Evolutionary conservation across 2,329 filamentous ascomycete genomes (phyloP).

Genomic region (Scortechinia acanthostroma): DNA sequence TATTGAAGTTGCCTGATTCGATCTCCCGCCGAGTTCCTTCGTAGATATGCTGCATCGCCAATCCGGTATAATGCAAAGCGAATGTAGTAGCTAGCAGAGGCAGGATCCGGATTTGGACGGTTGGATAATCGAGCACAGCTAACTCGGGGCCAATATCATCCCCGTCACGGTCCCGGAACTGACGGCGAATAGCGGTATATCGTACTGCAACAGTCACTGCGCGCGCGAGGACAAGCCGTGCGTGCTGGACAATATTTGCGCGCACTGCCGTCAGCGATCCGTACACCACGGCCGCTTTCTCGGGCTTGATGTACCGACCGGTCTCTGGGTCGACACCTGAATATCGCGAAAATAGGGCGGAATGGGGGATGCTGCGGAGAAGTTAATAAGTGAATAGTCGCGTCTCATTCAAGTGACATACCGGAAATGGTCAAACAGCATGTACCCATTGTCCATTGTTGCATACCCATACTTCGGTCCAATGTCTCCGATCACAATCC

Average conservation of each 20-base stretch:
- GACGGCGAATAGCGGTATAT: constrained; percentile 36
- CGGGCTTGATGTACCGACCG: constrained; percentile 31
- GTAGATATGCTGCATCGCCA: constrained; percentile 40
- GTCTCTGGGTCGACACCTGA: constrained; percentile 34
- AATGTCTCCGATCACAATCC: constrained; percentile 42
- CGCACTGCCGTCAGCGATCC: constrained; percentile 38
- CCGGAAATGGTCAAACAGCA: constrained; percentile 37
- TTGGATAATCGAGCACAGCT: constrained; percentile 41
- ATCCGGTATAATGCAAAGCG: constrained; percentile 27
- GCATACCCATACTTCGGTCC: constrained; percentile 46
- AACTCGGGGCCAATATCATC: constrained; percentile 24
- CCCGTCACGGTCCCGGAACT: constrained; percentile 38
- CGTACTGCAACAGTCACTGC: constrained; percentile 42
- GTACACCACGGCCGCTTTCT: constrained; percentile 38
- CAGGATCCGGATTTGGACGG: constrained; percentile 41
- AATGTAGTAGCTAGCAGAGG: constrained; percentile 43
- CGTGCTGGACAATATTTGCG: constrained; percentile 21
- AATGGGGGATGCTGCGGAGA: constrained; percentile 31
- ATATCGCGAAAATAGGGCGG: constrained; percentile 38
- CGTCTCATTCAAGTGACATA: not conserved
- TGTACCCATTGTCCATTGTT: constrained; percentile 42
- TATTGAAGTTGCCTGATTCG: constrained; percentile 37
- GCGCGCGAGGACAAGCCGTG: constrained; percentile 38
- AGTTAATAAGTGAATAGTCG: not conserved
- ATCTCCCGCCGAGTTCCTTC: constrained; percentile 31